A percentile compares a stretch with the other conserved stretches of the same genome.
phyloP scores from a whole-genome alignment of 2,329 filamentous ascomycete species.

The Diplocarpon rosae region DNA sequence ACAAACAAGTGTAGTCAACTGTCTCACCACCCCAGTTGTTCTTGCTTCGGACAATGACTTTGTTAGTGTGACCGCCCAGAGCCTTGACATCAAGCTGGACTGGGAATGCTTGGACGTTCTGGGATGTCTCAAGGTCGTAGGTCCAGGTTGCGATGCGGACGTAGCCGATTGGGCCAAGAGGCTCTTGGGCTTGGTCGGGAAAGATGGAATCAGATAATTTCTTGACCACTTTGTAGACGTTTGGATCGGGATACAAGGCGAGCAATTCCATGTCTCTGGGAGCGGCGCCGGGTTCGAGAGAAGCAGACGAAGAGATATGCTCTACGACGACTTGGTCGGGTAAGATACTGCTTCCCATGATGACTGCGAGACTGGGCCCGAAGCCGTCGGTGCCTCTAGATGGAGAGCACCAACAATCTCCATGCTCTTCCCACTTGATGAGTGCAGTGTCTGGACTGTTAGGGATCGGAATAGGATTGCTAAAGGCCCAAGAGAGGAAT shows the following conservation, averaged over 20 bases:
- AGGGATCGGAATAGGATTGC: conserved; percentile 16
- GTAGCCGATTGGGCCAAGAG: conserved; percentile 30
- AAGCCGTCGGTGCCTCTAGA: conserved; percentile 32
- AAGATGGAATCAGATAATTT: conserved; percentile 28
- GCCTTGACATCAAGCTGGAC: conserved; percentile 39
- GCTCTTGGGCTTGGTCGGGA: conserved; percentile 27
- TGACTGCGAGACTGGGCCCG: conserved; percentile 54
- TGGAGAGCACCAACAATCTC: conserved; percentile 78
- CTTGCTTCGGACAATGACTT: conserved; percentile 42
- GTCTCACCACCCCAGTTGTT: conserved; percentile 45
- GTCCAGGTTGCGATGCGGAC: conserved; percentile 47
- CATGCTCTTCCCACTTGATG: conserved; percentile 60
- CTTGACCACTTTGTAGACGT: conserved; percentile 27
- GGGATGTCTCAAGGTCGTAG: conserved; percentile 35
- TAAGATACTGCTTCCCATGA: conserved; percentile 45
- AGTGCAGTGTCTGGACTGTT: conserved; percentile 46
- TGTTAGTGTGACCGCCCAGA: conserved; percentile 37
- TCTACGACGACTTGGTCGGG: conserved; percentile 63
- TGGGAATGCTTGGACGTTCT: conserved; percentile 39
- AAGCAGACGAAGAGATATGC: conserved; percentile 53
- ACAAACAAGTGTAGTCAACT: conserved; percentile 51
- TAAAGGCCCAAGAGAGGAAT: conserved; percentile 18
- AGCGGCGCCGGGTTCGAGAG: conserved; percentile 48
- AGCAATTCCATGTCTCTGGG: conserved; percentile 63
- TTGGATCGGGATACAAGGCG: conserved; percentile 41